Base-by-base conservation (phyloP, 441 rosid genomes). In the Mallotus japonicus region DNA sequence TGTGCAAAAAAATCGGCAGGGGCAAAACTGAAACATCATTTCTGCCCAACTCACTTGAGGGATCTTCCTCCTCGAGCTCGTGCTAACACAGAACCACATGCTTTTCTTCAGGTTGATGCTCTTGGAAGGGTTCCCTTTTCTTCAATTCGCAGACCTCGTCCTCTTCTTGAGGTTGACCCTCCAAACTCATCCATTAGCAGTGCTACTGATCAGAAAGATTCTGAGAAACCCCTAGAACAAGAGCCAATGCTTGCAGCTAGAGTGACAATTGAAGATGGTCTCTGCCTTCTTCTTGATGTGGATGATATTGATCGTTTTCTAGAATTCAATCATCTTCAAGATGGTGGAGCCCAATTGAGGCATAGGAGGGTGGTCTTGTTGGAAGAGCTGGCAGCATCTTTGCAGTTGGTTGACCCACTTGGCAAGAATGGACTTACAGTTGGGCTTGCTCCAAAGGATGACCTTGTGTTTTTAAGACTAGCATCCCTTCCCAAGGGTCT, bases 171-270 rank as follows among this genome's bases (percentile, higher is more conserved):
- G 78, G 84, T 94, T 59, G 97, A 90, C 73, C 80, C 93, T 67
- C 88, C 93, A 51, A 85, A 81, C 78, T 88, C 92, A 66, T 70
- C 88, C 56, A 64, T 64, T 75, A 71, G 75, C 42, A 85, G 77
- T 59, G 84, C 47, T 67, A 64, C 77, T n/a, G 93, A 90, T 76
- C 87, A 86, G 49, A 87, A 79, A 74, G 85, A 65, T 62, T 72
- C 84, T 19, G 94, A 86, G 86, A 92, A 86, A 82, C 96, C 99
- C 66, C 85, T 95, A 69, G 99, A 92, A 75, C 89, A 89, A 81
- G 99, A 95, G 76, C 97, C 98, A 0, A 82, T 95, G 96, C 97
- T 92, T 84, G 97, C 96, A 55, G 98, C 98, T 75, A 87, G 99
- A 80, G 96, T 95, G 71, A 79, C 89, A 40, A 90, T 91, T 58